Conservation (phyloP, 352 stramenopile genomes). For the Phytophthora hybrid region DNA sequence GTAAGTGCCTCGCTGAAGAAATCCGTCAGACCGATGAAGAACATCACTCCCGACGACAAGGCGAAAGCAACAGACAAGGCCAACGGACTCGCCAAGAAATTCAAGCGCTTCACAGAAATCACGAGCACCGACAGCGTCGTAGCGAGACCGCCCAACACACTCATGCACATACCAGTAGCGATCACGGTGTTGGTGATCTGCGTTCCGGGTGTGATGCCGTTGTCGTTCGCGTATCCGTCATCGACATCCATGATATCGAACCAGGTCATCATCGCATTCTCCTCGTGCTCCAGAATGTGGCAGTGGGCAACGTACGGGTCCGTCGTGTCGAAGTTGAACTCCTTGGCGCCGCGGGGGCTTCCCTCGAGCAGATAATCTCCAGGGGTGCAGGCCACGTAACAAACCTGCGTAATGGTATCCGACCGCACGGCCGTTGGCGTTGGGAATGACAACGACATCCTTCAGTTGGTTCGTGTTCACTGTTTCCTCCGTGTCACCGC, state of each 20-base stretch:
- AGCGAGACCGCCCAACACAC: constrained; percentile 68
- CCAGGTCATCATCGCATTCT: constrained; percentile 83
- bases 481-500: constrained; percentile 63
- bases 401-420: constrained; percentile 69
- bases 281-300: constrained; percentile 87
- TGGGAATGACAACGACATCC: constrained; percentile 75
- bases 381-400: constrained; percentile 80
- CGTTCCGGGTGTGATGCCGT: constrained; percentile 43
- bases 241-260: constrained; percentile 72
- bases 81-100: constrained; percentile 75
- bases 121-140: constrained; percentile 68
- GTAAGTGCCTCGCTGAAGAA: constrained; percentile 59
- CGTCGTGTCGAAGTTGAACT: constrained; percentile 77
- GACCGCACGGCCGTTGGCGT: constrained; percentile 46
- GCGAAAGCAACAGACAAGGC: constrained; percentile 69
- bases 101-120: constrained; percentile 52
- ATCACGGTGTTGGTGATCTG: constrained; percentile 61
- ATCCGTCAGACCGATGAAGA: constrained; percentile 76
- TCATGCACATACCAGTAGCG: constrained; percentile 71
- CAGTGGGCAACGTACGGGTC: no score
- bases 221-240: constrained; percentile 45
- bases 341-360: constrained; percentile 57
- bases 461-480: constrained; percentile 76
- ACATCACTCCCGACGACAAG: constrained; percentile 78
- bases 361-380: constrained; percentile 67